Base-by-base conservation (phyloP, 129 eudicot species). In the Mikania micrantha region DNA sequence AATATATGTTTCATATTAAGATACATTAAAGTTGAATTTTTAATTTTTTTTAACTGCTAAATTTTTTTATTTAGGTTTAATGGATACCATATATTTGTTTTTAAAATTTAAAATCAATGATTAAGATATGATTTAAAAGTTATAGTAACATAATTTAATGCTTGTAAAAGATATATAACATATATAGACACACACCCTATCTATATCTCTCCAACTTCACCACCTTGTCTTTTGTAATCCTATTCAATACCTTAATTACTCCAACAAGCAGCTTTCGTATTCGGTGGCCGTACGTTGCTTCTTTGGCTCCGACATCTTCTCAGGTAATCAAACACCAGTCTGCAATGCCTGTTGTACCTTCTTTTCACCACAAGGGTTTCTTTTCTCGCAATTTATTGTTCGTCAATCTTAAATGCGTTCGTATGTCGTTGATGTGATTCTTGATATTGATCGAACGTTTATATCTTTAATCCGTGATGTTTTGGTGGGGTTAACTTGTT, bases 251-350 rank as follows among this genome's bases (percentile, higher is more conserved):
- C 24, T 10, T 52, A 10, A 27, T 53, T 1, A 44, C 50, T 3
- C 36, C 36, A 32, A 44, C 20, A 15, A 13, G 5, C 75, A 65
- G 35, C 38, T 54, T 67, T 25, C 24, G 42, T 66, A 32, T 32
- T 32, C 54, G 7, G 5, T 11, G 15, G 16, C 2, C 39, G n/a
- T n/a, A n/a, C 80, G 79, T 74, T 69, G 75, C 60, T 77, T 77
- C 80, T 64, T 61, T 48, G 80, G 70, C 79, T 68, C 80, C 61
- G 80, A 69, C 75, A 68, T 48, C 69, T 66, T 57, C 59, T 25
- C 80, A 75, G 84, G 80, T 79, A 64, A 38, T 35, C 57, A 16
- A 31, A 27, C 62, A 31, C 15, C 5, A 1, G 36, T 32, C 52
- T 48, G 29, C 35, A 64, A 53, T 49, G 49, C 6, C 71, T 34